Evolutionary conservation across 2,329 filamentous ascomycete species (phyloP).

Genomic region (Claviceps sp.): DNA sequence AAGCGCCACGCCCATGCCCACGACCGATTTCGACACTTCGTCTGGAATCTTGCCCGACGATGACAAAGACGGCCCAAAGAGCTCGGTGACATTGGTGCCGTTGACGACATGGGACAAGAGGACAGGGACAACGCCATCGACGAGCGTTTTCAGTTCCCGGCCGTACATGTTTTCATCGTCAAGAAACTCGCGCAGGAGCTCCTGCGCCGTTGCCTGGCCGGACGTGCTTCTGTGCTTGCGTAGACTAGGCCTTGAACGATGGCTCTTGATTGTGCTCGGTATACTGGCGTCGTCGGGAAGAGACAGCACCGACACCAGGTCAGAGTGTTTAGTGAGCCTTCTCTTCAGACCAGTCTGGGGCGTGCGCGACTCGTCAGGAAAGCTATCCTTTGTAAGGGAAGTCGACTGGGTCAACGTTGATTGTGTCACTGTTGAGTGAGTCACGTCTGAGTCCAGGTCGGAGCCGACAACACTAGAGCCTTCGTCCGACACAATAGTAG

Average conservation of each 20-base stretch:
- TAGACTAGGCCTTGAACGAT: conserved; percentile 65
- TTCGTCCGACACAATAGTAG: conserved; percentile 43
- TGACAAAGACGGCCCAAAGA: conserved; percentile 48
- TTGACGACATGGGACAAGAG: conserved; percentile 74
- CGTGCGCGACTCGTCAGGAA: conserved; percentile 5
- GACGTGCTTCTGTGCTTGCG: conserved; percentile 57
- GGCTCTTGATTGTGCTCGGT: conserved; percentile 50
- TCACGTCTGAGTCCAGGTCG: conserved; percentile 34
- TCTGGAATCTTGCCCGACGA: conserved; percentile 34
- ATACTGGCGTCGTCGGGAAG: conserved; percentile 44
- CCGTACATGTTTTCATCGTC: conserved; percentile 80
- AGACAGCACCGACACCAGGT: conserved; percentile 86
- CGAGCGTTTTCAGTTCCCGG: conserved; percentile 80
- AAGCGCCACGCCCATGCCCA: conserved; percentile 84
- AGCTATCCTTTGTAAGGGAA: conserved; percentile 32
- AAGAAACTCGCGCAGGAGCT: conserved; percentile 66
- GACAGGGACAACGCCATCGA: conserved; percentile 90
- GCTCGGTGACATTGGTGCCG: conserved; percentile 47
- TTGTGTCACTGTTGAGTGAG: conserved; percentile 38
- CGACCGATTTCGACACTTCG: conserved; percentile 67
- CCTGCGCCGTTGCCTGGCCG: conserved; percentile 55
- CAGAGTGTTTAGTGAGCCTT: conserved; percentile 78
- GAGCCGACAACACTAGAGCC: conserved; percentile 31
- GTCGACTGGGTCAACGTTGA: conserved; percentile 41
- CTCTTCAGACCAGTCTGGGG: conserved; percentile 49